Evolutionary conservation across 352 stramenopile genomes (phyloP).

Genomic region (Pythium scleroteichum): DNA sequence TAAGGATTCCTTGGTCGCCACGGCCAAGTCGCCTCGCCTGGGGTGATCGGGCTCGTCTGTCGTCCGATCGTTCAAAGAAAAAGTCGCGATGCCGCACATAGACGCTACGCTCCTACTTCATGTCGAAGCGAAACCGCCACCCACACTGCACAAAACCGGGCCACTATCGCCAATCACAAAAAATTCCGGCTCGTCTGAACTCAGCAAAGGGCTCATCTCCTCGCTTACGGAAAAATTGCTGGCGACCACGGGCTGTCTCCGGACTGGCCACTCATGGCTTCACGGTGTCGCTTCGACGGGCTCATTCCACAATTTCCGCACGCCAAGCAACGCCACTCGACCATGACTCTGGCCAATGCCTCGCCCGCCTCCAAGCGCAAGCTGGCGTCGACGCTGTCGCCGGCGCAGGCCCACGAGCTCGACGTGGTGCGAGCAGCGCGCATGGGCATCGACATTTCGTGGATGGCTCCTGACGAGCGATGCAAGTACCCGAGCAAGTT

Average conservation of each 20-base stretch:
- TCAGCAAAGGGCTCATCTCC: conserved; percentile 1
- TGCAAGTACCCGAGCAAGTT: conserved; percentile 26
- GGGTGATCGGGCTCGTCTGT: background rate
- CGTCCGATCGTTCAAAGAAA: background rate
- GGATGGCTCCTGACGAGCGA: conserved; percentile 26
- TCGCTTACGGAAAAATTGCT: background rate
- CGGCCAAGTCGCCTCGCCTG: background rate
- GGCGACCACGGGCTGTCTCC: background rate
- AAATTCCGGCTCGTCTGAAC: conserved; percentile 5
- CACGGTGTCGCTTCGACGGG: background rate
- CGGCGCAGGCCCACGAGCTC: background rate
- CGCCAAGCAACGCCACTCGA: background rate
- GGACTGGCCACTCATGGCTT: background rate
- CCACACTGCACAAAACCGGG: background rate
- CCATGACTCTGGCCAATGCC: background rate
- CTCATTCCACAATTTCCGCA: conserved; percentile 9
- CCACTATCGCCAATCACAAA: background rate
- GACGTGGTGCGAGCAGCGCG: conserved; percentile 2
- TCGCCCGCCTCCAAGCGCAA: background rate
- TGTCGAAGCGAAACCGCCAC: background rate
- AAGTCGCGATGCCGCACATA: background rate
- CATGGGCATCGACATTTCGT: conserved; percentile 17
- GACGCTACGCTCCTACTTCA: background rate
- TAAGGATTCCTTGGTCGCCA: no score
- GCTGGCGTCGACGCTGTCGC: background rate